Evolutionary conservation across 2,329 filamentous ascomycete genomes (phyloP), one percentile per base, ranked within the genome.

Genomic region (Lasiodiplodia gonubiensis): DNA sequence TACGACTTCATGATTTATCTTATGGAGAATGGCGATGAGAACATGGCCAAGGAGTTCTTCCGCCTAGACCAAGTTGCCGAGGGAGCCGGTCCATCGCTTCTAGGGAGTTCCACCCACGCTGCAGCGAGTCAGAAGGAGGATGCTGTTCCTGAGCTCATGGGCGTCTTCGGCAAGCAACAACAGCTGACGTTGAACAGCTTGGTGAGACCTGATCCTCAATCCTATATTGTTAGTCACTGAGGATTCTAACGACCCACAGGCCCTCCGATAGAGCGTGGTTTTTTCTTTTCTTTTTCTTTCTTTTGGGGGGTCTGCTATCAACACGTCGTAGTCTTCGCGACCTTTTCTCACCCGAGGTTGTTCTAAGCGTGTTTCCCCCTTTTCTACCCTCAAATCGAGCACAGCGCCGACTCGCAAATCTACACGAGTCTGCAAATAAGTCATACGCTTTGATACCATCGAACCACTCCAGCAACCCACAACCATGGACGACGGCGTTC

Each of bases 1-100:
- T 86, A 92, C 69, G 82, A 86, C 66, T 99, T 98, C 78, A 88
- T 97, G 83, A 83, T 86, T 14, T 97, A 95, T 75, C 84, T 99
- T 42, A 88, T 97, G 70, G 90, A 96, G 72, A 86, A 92, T 65
- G 94, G 94, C 16, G 89, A 88, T 69, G 92, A 93, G 77, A 88
- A 94, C 37, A 88, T 92, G 2, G 94, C 96, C 82, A 92, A 93
- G 79, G 90, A 94, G 73, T 97, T 94, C 77, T 84, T 97, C 75
- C 82, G 86, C 68, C 83, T 98, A 42, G 94, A 99, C 76, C 87
- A 89, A 52, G 92, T 97, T 77, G 87, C 97, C 68, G 95, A 96
- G 77, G 95, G 95, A 53, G 55, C 16, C 51, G 52, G 25, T 4
- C n/a, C 10, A 33, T 37, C 4, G 33, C 35, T 27, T 30, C 16